A percentile compares a stretch with the other conserved stretches of the same genome.
phyloP scores from a whole-genome alignment of 2,329 filamentous ascomycete species.

The Anisogramma anomala region DNA sequence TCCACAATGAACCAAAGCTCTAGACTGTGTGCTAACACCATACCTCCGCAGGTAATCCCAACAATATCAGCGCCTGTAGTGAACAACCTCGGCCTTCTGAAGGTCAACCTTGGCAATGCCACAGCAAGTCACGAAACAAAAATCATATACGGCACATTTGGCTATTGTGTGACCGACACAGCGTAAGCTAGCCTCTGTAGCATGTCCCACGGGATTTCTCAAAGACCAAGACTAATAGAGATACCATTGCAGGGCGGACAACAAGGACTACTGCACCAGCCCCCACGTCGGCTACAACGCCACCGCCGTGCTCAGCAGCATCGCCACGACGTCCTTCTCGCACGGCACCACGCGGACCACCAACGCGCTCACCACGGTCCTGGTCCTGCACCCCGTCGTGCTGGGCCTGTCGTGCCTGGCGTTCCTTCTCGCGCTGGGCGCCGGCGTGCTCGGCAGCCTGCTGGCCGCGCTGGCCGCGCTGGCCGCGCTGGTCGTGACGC shows the following conservation, averaged over 20 bases:
- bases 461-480: slow-evolving; percentile 37
- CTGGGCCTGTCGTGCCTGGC: slow-evolving; percentile 46
- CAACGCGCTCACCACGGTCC: slow-evolving; percentile 41
- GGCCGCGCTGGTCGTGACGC: slow-evolving; percentile 36
- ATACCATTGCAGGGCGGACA: slow-evolving; percentile 10
- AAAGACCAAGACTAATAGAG: background rate
- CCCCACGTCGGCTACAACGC: slow-evolving; percentile 45
- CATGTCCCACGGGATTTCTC: background rate
- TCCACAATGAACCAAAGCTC: background rate
- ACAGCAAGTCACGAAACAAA: slow-evolving; percentile 21
- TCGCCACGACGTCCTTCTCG: slow-evolving; percentile 31
- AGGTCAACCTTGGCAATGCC: slow-evolving; percentile 34
- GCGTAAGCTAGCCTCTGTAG: slow-evolving; percentile 8
- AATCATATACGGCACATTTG: slow-evolving; percentile 49
- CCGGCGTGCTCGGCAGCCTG: slow-evolving; percentile 40
- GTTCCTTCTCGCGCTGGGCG: slow-evolving; percentile 42
- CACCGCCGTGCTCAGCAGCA: slow-evolving; percentile 29
- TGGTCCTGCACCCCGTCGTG: slow-evolving; percentile 53
- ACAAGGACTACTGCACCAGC: slow-evolving; percentile 36
- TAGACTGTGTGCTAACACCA: background rate
- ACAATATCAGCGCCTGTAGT: slow-evolving; percentile 49
- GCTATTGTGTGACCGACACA: slow-evolving; percentile 35
- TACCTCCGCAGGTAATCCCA: slow-evolving; percentile 32
- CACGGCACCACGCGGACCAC: slow-evolving; percentile 31
- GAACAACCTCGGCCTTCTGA: slow-evolving; percentile 41